Percentiles rank a stretch among this genome's conserved stretches.
Evolutionary conservation across 495 filamentous ascomycete species (phyloP).

Genomic region (Lasiosphaeris hirsuta): DNA sequence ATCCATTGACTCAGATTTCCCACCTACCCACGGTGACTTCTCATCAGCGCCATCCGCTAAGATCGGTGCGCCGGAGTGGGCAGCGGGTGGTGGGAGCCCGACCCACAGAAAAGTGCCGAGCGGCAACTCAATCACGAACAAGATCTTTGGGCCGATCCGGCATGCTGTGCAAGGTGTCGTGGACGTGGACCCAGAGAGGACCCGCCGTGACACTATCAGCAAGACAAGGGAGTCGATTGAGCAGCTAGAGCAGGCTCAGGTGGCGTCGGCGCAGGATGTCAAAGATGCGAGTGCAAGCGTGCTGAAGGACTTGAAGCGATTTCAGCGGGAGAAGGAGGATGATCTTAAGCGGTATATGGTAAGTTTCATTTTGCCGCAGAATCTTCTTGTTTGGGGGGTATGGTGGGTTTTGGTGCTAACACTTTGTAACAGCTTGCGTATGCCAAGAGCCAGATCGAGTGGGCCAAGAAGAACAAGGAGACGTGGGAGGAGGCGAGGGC

Average conservation of each 20-base stretch:
- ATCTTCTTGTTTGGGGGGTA: background rate
- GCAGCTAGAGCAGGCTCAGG: constrained; percentile 84
- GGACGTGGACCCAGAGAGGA: constrained; percentile 91
- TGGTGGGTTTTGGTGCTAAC: constrained; percentile 13
- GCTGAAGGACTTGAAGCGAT: constrained; percentile 82
- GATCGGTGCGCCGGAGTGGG: constrained; percentile 50
- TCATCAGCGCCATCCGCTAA: constrained; percentile 58
- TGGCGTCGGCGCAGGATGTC: constrained; percentile 84
- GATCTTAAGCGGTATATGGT: constrained; percentile 96
- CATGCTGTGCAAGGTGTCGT: constrained; percentile 95
- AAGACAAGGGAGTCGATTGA: constrained; percentile 77
- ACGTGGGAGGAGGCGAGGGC: constrained; percentile 92
- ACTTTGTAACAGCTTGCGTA: constrained; percentile 69
- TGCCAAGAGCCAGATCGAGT: constrained; percentile 90
- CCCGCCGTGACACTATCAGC: constrained; percentile 86
- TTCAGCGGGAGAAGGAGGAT: constrained; percentile 90
- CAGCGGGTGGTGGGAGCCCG: constrained; percentile 26
- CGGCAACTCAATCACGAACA: constrained; percentile 80
- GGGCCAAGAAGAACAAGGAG: constrained; percentile 96
- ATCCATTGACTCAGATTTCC: constrained; percentile 92
- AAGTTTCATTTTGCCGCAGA: constrained; percentile 31
- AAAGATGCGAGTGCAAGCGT: constrained; percentile 84
- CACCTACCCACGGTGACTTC: constrained; percentile 76
- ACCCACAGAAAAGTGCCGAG: constrained; percentile 70
- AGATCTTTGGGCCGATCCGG: constrained; percentile 90